Evolutionary conservation across 208 protist species (phyloP).

Genomic region (Crithidia sp.): DNA sequence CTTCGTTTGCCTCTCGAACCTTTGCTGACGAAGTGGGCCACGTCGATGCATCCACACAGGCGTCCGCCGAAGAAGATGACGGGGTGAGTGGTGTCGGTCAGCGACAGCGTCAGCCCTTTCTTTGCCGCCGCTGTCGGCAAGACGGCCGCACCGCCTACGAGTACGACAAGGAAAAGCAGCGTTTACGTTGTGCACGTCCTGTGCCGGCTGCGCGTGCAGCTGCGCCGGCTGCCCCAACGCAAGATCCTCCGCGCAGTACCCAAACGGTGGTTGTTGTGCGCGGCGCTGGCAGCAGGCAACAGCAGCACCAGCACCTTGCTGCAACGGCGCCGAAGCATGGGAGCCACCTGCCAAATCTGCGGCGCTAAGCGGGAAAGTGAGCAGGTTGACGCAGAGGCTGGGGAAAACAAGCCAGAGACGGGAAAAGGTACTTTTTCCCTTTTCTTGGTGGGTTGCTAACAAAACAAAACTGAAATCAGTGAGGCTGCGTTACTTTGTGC

Average conservation of each 20-base stretch:
- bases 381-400: too few relatives aligned
- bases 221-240: not conserved
- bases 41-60: conserved; percentile 6
- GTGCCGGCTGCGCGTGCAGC: not conserved
- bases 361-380: not conserved
- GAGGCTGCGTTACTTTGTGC: not conserved
- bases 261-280: too few relatives aligned
- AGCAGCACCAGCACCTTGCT: not conserved
- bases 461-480: too few relatives aligned
- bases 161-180: conserved; percentile 32
- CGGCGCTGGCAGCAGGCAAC: too few relatives aligned
- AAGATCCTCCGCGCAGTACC: not conserved
- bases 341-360: not conserved
- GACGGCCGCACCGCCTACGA: conserved; percentile 44
- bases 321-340: not conserved
- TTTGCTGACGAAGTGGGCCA: too few relatives aligned
- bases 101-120: conserved; percentile 28
- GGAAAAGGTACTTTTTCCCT: not conserved
- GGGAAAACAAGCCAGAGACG: not conserved
- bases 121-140: conserved; percentile 62
- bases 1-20: not conserved
- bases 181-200: not conserved
- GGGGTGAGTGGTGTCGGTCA: not conserved
- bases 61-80: not conserved
- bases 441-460: not conserved